Evolutionary conservation across 306 rosid species (phyloP), one percentile per base, ranked within the genome.

Genomic region (Fragaria vesca): DNA sequence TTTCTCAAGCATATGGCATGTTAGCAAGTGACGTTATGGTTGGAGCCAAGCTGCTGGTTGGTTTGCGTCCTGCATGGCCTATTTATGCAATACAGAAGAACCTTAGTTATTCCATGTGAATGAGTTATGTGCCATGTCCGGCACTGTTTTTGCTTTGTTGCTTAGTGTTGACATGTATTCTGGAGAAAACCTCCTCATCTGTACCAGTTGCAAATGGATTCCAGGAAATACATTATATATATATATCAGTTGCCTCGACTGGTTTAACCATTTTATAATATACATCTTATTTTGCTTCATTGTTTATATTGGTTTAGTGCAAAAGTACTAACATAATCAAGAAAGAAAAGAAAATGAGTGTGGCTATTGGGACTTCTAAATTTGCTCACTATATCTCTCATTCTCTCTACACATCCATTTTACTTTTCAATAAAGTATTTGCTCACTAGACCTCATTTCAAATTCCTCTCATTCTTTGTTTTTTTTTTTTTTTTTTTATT

Each of bases 1-100:
- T 51, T 38, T 24, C 69, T 65, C 72, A 70, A 63, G 80, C 72
- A 77, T 58, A 55, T 57, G 81, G 76, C 84, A 80, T 66, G 16
- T 32, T 60, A 83, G 97, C 92, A 90, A 88, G 97, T 58, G 97
- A 90, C 89, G 97, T 67, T 54, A 68, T 71, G 55, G 72, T 84
- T 67, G 60, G 72, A 74, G 75, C 88, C 97, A 92, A 85, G 79
- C 79, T n/a, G 20, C 91, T 66, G 80, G 89, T 86, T 90, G 93
- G 93, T 83, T 73, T 69, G 92, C 97, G 91, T 90, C 97, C 96
- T 86, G 97, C 97, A 80, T 75, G 83, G 85, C 81, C 78, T 30
- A 6, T 45, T 9, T 61, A 6, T 75, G 71, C 16, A 30, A 61
- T 16, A 30, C 68, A 10, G 52, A 75, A 10, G 52, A 75, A 18